Evolutionary conservation across 192 early-diverging fungal genomes (phyloP).

Genomic region (Thamnidium elegans): DNA sequence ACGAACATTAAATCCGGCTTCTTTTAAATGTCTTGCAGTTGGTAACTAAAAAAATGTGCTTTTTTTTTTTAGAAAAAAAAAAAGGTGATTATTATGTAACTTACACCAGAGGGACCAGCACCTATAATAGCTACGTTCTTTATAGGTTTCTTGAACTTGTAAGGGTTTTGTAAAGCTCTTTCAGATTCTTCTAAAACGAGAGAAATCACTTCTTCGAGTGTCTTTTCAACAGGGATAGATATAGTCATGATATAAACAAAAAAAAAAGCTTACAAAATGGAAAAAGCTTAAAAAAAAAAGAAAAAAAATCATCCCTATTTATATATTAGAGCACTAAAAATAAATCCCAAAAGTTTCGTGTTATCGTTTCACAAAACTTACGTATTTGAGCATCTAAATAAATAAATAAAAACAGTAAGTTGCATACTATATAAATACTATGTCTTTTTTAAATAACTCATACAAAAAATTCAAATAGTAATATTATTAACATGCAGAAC

Average conservation of each 20-base stretch:
- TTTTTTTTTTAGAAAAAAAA: slow-evolving; percentile 10
- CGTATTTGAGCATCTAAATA: too few relatives aligned
- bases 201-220: background rate
- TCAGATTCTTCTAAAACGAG: background rate
- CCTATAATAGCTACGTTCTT: slow-evolving; percentile 27
- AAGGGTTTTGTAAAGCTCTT: background rate
- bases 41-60: slow-evolving; percentile 13
- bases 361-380: too few relatives aligned
- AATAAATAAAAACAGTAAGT: too few relatives aligned
- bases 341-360: too few relatives aligned
- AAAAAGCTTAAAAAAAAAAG: too few relatives aligned
- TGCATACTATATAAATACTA: too few relatives aligned
- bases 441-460: too few relatives aligned
- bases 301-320: too few relatives aligned
- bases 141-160: slow-evolving; percentile 18
- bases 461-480: too few relatives aligned
- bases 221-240: background rate
- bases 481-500: too few relatives aligned
- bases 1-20: slow-evolving; percentile 13
- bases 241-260: background rate
- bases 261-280: too few relatives aligned
- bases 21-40: background rate
- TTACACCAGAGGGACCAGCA: slow-evolving; percentile 35
- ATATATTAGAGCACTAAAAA: too few relatives aligned
- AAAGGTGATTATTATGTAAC: background rate